A percentile compares a stretch with the other conserved stretches of the same genome.
These are phyloP conservation scores for Polytrichum commune DNA, from an alignment of 225 moss, liverwort and hornwort species.

Conservation along the genomic window DNA sequence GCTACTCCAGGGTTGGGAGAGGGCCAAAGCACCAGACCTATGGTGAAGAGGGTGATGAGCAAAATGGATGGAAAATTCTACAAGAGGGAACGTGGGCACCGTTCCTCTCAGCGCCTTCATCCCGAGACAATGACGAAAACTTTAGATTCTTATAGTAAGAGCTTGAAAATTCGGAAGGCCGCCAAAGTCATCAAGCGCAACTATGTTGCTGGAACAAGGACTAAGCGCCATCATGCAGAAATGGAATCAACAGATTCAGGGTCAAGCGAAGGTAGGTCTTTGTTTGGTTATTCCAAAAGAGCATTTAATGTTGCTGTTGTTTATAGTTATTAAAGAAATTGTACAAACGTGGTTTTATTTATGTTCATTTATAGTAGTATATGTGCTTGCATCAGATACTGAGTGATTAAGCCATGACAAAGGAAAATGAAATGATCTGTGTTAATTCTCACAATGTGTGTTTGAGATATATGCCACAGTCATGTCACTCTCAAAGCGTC, in stretches of 20 bases:
- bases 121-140: conserved; percentile 65
- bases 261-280: conserved; percentile 45
- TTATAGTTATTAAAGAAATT: too few relatives aligned
- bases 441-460: too few relatives aligned
- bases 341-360: too few relatives aligned
- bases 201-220: conserved; percentile 64
- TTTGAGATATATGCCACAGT: too few relatives aligned
- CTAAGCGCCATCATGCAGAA: conserved; percentile 84
- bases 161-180: conserved; percentile 85
- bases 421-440: too few relatives aligned
- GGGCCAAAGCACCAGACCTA: conserved; percentile 55
- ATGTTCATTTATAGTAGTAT: too few relatives aligned
- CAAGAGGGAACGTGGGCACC: conserved; percentile 46
- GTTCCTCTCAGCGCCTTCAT: conserved; percentile 71
- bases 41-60: conserved; percentile 62
- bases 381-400: too few relatives aligned
- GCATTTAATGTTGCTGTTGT: too few relatives aligned
- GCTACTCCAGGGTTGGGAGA: conserved; percentile 28
- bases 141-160: conserved; percentile 68
- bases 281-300: not conserved
- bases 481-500: too few relatives aligned
- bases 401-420: too few relatives aligned
- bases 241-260: conserved; percentile 87
- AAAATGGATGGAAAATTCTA: conserved; percentile 64
- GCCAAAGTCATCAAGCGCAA: conserved; percentile 85